Evolutionary conservation across 73 alveolate species (phyloP).

Genomic region (Stentor coeruleus): DNA sequence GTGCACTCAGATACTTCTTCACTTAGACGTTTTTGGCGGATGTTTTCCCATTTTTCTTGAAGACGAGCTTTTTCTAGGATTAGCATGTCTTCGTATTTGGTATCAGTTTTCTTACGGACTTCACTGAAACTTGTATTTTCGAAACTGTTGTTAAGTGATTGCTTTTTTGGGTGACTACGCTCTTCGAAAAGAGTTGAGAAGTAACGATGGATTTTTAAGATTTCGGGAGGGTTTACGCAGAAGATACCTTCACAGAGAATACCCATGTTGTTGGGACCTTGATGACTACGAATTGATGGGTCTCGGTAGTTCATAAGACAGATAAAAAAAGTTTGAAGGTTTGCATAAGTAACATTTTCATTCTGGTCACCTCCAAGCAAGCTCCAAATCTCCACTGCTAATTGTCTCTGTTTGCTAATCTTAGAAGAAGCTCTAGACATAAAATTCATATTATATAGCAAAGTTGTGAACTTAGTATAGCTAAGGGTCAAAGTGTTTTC

Average conservation of each 20-base stretch:
- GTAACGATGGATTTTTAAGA: not conserved
- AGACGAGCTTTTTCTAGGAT: not conserved
- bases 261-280: not conserved
- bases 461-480: not conserved
- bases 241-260: not conserved
- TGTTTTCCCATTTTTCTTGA: not conserved
- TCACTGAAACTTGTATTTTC: not conserved
- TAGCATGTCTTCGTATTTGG: not conserved
- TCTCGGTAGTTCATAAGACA: not conserved
- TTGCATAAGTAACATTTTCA: not conserved
- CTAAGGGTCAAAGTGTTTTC: too few relatives aligned
- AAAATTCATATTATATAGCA: not conserved
- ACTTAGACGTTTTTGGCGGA: not conserved
- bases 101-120: not conserved
- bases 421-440: not conserved
- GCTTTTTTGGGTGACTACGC: not conserved
- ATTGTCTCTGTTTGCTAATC: not conserved
- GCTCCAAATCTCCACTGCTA: not conserved
- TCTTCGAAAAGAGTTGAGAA: not conserved
- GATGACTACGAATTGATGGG: not conserved
- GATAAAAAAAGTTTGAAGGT: not conserved
- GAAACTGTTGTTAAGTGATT: not conserved
- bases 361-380: slow-evolving; percentile 5
- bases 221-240: not conserved
- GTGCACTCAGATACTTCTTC: slow-evolving; percentile 10